These are phyloP conservation scores for Juglanconis juglandina DNA, from an alignment of 2,329 filamentous ascomycete genomes.

Conservation along the genomic window DNA sequence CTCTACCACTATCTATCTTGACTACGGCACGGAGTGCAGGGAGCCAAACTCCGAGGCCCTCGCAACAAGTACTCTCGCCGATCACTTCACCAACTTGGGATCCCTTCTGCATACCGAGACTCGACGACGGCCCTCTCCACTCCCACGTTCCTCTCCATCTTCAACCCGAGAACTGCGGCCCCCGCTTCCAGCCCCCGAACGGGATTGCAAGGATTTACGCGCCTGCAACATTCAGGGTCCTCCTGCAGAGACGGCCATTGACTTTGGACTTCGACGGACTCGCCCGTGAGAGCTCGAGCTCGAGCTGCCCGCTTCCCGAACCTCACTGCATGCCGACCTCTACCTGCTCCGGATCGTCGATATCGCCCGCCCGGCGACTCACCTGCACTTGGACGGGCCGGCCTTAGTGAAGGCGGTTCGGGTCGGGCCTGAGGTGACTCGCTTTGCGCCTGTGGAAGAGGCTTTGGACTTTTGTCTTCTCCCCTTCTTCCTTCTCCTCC, in stretches of 20 bases:
- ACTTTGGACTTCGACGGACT: neutral
- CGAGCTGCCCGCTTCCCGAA: neutral
- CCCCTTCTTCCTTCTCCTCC: neutral
- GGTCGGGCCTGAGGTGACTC: slow-evolving; percentile 4
- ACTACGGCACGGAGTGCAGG: neutral
- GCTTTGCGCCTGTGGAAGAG: slow-evolving; percentile 6
- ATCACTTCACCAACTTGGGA: slow-evolving; percentile 1
- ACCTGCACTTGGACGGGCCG: slow-evolving; percentile 10
- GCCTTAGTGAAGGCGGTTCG: slow-evolving; percentile 11
- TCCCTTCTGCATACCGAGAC: neutral
- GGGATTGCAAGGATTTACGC: slow-evolving; percentile 15
- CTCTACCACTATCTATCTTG: too few species aligned
- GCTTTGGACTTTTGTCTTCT: neutral
- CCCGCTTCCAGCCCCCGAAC: slow-evolving; percentile 18
- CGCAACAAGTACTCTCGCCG: slow-evolving; percentile 1
- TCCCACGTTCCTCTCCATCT: slow-evolving; percentile 1
- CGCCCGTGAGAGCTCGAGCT: neutral
- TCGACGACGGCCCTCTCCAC: slow-evolving; percentile 1
- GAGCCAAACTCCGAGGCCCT: neutral
- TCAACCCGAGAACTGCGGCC: neutral
- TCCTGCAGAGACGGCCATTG: neutral
- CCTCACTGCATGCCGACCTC: slow-evolving; percentile 15
- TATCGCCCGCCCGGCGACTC: slow-evolving; percentile 13
- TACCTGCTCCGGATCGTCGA: slow-evolving; percentile 3
- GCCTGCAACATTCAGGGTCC: slow-evolving; percentile 14